Percentiles rank a stretch among this genome's conserved stretches.
phyloP scores from a whole-genome alignment of 345 rosid species.

The Acer yangbiense region DNA sequence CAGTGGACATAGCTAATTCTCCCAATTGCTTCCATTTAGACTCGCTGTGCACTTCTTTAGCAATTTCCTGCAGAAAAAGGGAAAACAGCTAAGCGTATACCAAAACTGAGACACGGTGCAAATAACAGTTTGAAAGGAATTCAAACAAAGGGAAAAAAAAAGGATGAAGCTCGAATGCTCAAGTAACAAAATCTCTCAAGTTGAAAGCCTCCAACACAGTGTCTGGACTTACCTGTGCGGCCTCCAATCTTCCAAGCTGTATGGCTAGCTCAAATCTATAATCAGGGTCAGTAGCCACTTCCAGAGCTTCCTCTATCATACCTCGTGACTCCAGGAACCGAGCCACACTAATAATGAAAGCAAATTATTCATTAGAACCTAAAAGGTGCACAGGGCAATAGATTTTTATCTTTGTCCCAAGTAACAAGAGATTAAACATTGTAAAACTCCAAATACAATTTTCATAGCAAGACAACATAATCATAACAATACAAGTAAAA shows the following conservation, averaged over 20 bases:
- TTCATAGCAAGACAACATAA: not conserved
- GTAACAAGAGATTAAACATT: not conserved
- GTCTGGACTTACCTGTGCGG: slow-evolving; percentile 72
- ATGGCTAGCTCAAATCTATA: slow-evolving; percentile 95
- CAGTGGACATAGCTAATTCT: slow-evolving; percentile 93
- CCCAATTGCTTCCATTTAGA: slow-evolving; percentile 99
- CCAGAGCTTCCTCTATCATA: slow-evolving; percentile 94
- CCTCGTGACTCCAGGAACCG: slow-evolving; percentile 97
- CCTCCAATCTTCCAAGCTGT: slow-evolving; percentile 89
- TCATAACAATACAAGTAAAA: not conserved
- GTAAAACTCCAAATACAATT: not conserved
- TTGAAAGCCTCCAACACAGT: not conserved
- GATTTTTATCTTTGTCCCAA: not conserved
- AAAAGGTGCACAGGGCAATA: not conserved
- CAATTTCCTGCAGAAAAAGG: slow-evolving; percentile 66
- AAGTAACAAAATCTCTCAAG: slow-evolving; percentile 2
- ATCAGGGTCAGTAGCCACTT: slow-evolving; percentile 96
- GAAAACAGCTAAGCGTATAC: slow-evolving; percentile 6
- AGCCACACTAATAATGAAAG: slow-evolving; percentile 75
- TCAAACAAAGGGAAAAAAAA: not conserved
- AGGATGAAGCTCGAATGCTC: not conserved
- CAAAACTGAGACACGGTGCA: slow-evolving; percentile 10
- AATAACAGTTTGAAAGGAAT: slow-evolving; percentile 8
- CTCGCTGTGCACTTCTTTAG: slow-evolving; percentile 78
- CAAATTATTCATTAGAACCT: slow-evolving; percentile 22